Conservation (phyloP, 305 asterid genomes). For the Rubia peregrina region DNA sequence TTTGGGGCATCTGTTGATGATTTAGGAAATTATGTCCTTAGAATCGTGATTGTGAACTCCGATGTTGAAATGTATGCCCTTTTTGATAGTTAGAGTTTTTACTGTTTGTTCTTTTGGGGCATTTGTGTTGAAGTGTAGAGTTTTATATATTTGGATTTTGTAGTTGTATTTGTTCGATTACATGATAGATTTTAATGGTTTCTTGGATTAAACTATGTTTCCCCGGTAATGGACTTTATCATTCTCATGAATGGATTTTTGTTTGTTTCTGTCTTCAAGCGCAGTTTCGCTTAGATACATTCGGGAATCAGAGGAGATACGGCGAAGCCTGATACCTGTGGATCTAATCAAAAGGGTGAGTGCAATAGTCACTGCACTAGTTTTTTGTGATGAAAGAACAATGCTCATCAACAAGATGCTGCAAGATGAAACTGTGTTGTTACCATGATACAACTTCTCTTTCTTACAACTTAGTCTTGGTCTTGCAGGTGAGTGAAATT, state of each 20-base stretch:
- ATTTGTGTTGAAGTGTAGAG: neutral
- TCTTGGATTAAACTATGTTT: neutral
- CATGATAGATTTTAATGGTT: neutral
- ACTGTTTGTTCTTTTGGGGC: neutral
- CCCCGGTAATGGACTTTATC: neutral
- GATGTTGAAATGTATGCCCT: neutral
- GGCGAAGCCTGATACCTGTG: slow-evolving; percentile 68
- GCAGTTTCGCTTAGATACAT: slow-evolving; percentile 29
- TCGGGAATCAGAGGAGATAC: slow-evolving; percentile 75
- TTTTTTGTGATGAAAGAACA: neutral
- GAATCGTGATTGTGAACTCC: neutral
- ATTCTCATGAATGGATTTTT: neutral
- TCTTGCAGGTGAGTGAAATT: slow-evolving; percentile 68
- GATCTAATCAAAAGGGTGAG: slow-evolving; percentile 78
- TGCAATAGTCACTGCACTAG: slow-evolving; percentile 3
- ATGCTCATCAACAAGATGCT: neutral
- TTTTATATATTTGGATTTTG: neutral
- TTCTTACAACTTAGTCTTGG: neutral
- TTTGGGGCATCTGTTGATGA: slow-evolving; percentile 1
- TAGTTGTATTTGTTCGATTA: neutral
- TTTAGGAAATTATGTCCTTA: neutral
- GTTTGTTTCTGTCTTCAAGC: neutral
- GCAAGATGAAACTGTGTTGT: neutral
- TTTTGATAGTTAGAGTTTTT: neutral
- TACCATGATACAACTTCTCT: neutral